phyloP scores from a whole-genome alignment of 2,329 filamentous ascomycete genomes.

The Epichloe gansuensis region DNA sequence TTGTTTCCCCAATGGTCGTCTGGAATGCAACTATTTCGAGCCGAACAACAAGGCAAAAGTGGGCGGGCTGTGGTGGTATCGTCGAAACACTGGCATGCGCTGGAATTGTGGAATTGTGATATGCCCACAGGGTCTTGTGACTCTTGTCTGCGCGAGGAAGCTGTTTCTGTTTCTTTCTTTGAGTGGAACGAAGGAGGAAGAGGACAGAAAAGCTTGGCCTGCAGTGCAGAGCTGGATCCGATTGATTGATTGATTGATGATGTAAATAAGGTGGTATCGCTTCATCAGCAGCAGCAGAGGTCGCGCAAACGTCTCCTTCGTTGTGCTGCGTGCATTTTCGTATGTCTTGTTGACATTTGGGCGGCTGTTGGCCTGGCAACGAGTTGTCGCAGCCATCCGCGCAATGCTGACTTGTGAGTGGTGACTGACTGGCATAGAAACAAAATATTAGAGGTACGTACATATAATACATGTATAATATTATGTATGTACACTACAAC shows the following conservation, averaged over 20 bases:
- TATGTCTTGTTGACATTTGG: too few relatives aligned
- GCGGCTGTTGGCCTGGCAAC: too few relatives aligned
- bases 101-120: neutral
- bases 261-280: neutral
- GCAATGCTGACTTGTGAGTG: too few relatives aligned
- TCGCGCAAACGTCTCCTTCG: too few relatives aligned
- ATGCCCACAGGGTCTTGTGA: neutral
- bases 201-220: neutral
- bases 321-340: too few relatives aligned
- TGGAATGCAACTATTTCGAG: conserved; percentile 16
- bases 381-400: too few relatives aligned
- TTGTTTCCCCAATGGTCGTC: neutral
- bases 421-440: too few relatives aligned
- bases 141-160: neutral
- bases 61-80: neutral
- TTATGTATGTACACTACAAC: too few relatives aligned
- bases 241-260: neutral
- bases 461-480: too few relatives aligned
- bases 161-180: neutral
- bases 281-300: too few relatives aligned
- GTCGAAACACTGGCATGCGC: neutral
- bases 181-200: neutral
- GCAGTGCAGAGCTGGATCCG: neutral
- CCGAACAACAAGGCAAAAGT: neutral
- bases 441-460: too few relatives aligned